Evolutionary conservation across 1,284 basidiomycete genomes (phyloP), one percentile per base, ranked within the genome.

Genomic region (Apiotrichum gamsii): DNA sequence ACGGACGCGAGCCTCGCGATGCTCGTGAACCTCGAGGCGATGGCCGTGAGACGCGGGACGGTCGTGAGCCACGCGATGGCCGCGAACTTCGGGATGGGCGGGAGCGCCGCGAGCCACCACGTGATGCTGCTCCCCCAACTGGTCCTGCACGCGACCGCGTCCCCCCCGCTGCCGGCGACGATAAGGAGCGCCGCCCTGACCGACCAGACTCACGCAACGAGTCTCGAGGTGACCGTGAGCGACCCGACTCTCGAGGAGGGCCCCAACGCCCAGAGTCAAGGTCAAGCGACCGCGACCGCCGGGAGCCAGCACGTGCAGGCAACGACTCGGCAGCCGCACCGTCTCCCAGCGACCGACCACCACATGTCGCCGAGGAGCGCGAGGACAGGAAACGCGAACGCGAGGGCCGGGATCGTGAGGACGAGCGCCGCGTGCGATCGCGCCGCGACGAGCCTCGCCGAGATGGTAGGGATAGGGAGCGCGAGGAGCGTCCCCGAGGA

Each of bases 291-390:
- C 19, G 8, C 38, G 4, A 34, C 32, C 13, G 33, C 18, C 13
- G 14, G 34, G 32, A 16, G 25, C 23, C 15, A 16, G 14, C n/a
- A 23, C 8, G 16, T 57, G 52, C 33, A 21, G 57, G 8, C 34
- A 59, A 57, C 29, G 49, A 57, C 18, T 8, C n/a, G 29, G 24
- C 24, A 19, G 29, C 15, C 25, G 13, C n/a, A 24, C 6, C 21
- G 59, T 54, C 34, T 20, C 57, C 8, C 35, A 61, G 57, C 24
- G 47, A 59, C 4, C 11, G 42, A 28, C 23, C n/a, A n/a, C n/a
- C n/a, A n/a, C n/a, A n/a, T n/a, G n/a, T n/a, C n/a, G n/a, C n/a
- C n/a, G n/a, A n/a, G n/a, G 9, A 16, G 6, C 39, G 19, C 23
- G 29, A 32, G 20, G 11, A 16, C 15, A 20, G 6, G 18, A 28